These are phyloP conservation scores for Penicillium sp. DNA, from an alignment of 2,329 filamentous ascomycete species.

Conservation along the genomic window DNA sequence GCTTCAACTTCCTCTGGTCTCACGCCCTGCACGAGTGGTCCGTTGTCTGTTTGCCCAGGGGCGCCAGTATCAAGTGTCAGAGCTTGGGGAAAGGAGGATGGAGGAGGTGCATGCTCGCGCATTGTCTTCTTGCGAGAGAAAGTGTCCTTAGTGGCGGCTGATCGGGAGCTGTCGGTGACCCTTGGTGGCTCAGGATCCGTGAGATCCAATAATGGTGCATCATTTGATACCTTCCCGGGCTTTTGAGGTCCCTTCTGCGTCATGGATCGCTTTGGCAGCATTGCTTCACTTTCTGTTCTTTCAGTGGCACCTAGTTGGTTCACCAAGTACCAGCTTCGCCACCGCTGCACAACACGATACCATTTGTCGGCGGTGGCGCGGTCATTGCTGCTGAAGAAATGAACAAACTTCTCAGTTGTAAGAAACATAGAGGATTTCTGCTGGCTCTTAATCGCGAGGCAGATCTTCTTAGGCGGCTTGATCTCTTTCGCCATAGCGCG, in stretches of 20 bases:
- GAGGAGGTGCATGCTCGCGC: slow-evolving; percentile 35
- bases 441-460: slow-evolving; percentile 89
- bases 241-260: slow-evolving; percentile 23
- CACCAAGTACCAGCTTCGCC: slow-evolving; percentile 91
- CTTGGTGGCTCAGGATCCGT: not conserved
- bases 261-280: slow-evolving; percentile 32
- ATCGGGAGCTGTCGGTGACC: not conserved
- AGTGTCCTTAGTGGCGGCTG: slow-evolving; percentile 24
- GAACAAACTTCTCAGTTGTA: slow-evolving; percentile 82
- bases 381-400: slow-evolving; percentile 88
- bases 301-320: slow-evolving; percentile 67
- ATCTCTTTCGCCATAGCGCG: slow-evolving; percentile 71
- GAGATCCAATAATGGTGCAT: slow-evolving; percentile 63
- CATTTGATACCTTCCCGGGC: slow-evolving; percentile 55
- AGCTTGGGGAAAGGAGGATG: slow-evolving; percentile 33
- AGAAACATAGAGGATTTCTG: slow-evolving; percentile 85
- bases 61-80: slow-evolving; percentile 30
- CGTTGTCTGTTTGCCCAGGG: slow-evolving; percentile 3
- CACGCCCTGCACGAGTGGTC: slow-evolving; percentile 7
- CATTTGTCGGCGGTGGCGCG: slow-evolving; percentile 68
- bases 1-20: slow-evolving; percentile 22
- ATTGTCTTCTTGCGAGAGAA: slow-evolving; percentile 34
- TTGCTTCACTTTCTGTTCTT: slow-evolving; percentile 34
- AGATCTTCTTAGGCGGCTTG: slow-evolving; percentile 81
- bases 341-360: slow-evolving; percentile 72